These are phyloP conservation scores for Alloascoidea hylecoeti DNA, from an alignment of 805 yeast genomes.

Conservation along the genomic window DNA sequence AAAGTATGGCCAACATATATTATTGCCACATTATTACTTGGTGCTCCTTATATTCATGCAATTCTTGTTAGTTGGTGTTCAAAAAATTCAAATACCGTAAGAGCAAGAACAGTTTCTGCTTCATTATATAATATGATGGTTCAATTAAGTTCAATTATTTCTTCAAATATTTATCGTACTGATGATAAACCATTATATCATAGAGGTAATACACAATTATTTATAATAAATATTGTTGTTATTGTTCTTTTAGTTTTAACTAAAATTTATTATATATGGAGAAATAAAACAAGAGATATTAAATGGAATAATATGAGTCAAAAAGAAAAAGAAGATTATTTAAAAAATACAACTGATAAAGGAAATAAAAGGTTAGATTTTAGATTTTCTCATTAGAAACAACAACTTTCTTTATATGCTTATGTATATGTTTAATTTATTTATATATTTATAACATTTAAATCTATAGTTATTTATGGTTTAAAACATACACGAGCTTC, in stretches of 20 bases:
- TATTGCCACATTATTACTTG: slow-evolving; percentile 23
- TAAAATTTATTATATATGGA: too few species aligned
- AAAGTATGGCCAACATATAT: slow-evolving; percentile 28
- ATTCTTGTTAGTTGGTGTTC: slow-evolving; percentile 48
- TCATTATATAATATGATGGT: slow-evolving; percentile 52
- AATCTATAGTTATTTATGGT: too few species aligned
- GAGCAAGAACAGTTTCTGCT: slow-evolving; percentile 51
- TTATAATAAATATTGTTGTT: slow-evolving; percentile 12
- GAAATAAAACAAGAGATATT: too few species aligned
- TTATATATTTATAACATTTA: too few species aligned
- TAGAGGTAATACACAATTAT: slow-evolving; percentile 31
- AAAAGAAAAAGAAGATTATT: slow-evolving; percentile 36
- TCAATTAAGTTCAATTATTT: slow-evolving; percentile 40
- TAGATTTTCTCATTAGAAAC: slow-evolving; percentile 20
- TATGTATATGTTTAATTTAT: too few species aligned
- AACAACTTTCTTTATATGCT: too few species aligned
- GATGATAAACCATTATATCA: slow-evolving; percentile 47
- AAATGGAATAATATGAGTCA: slow-evolving; percentile 35
- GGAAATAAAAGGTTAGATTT: slow-evolving; percentile 50
- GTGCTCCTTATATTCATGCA: slow-evolving; percentile 37
- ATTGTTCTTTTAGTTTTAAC: slow-evolving; percentile 5
- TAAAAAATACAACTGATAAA: slow-evolving; percentile 27
- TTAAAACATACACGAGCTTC: slow-evolving; percentile 9
- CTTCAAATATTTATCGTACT: slow-evolving; percentile 39
- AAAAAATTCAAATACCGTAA: slow-evolving; percentile 43